These are phyloP conservation scores for Ogataea sp. DNA, from an alignment of 805 yeast species.

Conservation along the genomic window DNA sequence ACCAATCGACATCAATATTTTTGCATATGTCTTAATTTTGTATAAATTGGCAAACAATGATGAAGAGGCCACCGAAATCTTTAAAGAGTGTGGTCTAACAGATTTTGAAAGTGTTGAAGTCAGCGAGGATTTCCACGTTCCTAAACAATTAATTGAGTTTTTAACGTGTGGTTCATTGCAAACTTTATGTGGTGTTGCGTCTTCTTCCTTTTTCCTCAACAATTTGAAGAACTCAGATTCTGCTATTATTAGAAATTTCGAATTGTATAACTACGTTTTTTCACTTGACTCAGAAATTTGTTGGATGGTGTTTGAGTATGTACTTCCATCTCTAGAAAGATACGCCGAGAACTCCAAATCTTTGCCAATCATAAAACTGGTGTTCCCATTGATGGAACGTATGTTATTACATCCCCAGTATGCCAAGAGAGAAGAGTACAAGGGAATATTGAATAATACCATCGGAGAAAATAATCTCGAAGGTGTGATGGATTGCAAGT, in stretches of 20 bases:
- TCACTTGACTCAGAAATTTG: neutral
- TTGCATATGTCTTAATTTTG: slow-evolving; percentile 22
- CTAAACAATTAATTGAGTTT: slow-evolving; percentile 17
- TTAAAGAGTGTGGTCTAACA: slow-evolving; percentile 26
- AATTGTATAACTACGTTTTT: slow-evolving; percentile 3
- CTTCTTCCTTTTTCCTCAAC: slow-evolving; percentile 2
- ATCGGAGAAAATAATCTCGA: slow-evolving; percentile 15
- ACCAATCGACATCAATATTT: slow-evolving; percentile 15
- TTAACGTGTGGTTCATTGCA: slow-evolving; percentile 3
- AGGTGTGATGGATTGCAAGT: slow-evolving; percentile 15
- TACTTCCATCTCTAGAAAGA: slow-evolving; percentile 12
- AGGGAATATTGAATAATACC: slow-evolving; percentile 4
- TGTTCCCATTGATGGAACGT: slow-evolving; percentile 14
- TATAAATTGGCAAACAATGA: slow-evolving; percentile 29
- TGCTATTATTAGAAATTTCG: slow-evolving; percentile 4
- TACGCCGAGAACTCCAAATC: slow-evolving; percentile 16
- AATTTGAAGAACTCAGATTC: slow-evolving; percentile 5
- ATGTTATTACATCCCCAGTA: slow-evolving; percentile 26
- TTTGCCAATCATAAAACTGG: slow-evolving; percentile 14
- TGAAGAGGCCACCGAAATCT: slow-evolving; percentile 23
- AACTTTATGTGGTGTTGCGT: slow-evolving; percentile 4
- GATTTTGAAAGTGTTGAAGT: slow-evolving; percentile 24
- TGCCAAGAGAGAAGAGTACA: slow-evolving; percentile 14
- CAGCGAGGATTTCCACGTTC: slow-evolving; percentile 28
- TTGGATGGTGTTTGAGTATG: slow-evolving; percentile 12